Base-by-base conservation (phyloP, 805 yeast species). In the Kodamaea nitidulidarum region DNA sequence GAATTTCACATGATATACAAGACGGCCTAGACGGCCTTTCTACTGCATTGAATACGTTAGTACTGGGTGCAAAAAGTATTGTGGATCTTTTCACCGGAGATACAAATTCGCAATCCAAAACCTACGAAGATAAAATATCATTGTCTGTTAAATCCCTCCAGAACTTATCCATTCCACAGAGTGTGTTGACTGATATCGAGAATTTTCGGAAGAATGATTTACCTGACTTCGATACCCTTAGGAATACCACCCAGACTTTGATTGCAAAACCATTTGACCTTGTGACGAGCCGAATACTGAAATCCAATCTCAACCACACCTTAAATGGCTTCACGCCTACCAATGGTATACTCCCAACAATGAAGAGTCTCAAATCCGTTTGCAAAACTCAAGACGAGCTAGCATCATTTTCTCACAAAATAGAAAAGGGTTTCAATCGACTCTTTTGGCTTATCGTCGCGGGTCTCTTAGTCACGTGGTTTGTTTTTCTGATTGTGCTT, bases 171-270 rank as follows among this genome's bases (percentile, higher is more conserved):
- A 84, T 93, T 9, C 87, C 96, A 1, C 51, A 76, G 0, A 61
- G 79, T 0, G 79, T 90, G 30, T 75, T 85, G 46, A 55, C 57
- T 1, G 75, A 79, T 20, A 65, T 93, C 12, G 73, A 75, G 3
- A 46, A 52, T 0, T 58, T 88, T 30, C 32, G 42, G 11, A 63
- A 74, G 15, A 59, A 63, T 0, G 65, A 75, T 2, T 61, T 84
- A 0, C 95, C 95, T 0, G 74, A 77, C 44, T 87, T 87, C 55
- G 76, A 73, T 2, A 70, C 72, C 6, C 80, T 87, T 3, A 73
- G 79, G 51, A 75, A 79, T 42, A 70, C 72, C 15, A 79, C 93
- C 0, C 70, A 76, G 31, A 40, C 54, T 0, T 48, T 80, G 28
- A 70, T 91, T 7, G 60, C 72, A 2, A 52, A 48, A 2, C 96